Conservation (phyloP, 257 asterid genomes). For the Henckelia pumila region DNA sequence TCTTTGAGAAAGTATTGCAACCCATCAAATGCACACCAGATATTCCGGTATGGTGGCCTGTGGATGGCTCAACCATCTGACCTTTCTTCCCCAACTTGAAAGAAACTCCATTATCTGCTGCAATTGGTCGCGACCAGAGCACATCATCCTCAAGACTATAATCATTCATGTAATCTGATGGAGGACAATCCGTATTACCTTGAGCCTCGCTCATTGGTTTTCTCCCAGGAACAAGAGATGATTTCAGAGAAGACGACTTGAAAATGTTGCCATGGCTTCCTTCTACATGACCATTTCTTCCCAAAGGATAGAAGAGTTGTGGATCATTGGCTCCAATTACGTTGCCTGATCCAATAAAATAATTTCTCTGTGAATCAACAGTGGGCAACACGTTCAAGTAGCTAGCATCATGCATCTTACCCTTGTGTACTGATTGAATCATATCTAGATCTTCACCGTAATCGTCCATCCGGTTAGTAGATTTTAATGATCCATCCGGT, state of each 20-base stretch:
- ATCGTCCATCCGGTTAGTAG: slow-evolving; percentile 40
- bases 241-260: slow-evolving; percentile 41
- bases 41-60: slow-evolving; percentile 50
- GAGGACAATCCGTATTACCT: slow-evolving; percentile 48
- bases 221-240: slow-evolving; percentile 38
- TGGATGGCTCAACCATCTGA: slow-evolving; percentile 46
- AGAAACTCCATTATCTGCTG: slow-evolving; percentile 50
- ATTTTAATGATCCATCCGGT: slow-evolving; percentile 51
- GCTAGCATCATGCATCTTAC: slow-evolving; percentile 69
- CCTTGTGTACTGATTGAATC: slow-evolving; percentile 54
- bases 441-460: slow-evolving; percentile 40
- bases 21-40: slow-evolving; percentile 57
- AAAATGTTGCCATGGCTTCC: slow-evolving; percentile 50
- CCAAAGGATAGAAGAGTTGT: slow-evolving; percentile 49
- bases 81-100: slow-evolving; percentile 64
- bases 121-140: slow-evolving; percentile 48
- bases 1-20: slow-evolving; percentile 61
- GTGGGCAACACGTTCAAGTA: slow-evolving; percentile 41
- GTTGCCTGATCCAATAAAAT: slow-evolving; percentile 47
- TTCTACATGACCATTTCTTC: slow-evolving; percentile 58
- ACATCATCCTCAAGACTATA: slow-evolving; percentile 53
- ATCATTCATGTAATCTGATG: slow-evolving; percentile 44
- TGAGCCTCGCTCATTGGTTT: slow-evolving; percentile 51
- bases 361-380: slow-evolving; percentile 38
- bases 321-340: slow-evolving; percentile 40